Conservation (phyloP, 2,329 filamentous ascomycete genomes). For the Venturia pyrina region DNA sequence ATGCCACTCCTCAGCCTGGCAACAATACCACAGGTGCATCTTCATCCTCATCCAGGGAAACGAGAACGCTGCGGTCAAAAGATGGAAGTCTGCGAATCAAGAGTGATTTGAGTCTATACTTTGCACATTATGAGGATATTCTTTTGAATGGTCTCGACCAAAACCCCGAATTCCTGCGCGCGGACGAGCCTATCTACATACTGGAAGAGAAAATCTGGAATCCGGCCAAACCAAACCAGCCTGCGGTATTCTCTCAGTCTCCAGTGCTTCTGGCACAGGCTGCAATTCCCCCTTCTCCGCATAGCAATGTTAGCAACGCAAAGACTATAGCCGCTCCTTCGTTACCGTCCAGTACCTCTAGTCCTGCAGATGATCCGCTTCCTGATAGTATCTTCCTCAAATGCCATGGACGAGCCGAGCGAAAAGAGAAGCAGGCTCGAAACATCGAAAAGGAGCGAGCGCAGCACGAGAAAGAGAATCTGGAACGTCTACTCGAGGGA, state of each 20-base stretch:
- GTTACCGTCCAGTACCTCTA: not conserved
- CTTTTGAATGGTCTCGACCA: constrained; percentile 69
- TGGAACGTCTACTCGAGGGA: constrained; percentile 65
- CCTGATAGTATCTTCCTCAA: constrained; percentile 46
- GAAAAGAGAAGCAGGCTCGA: constrained; percentile 57
- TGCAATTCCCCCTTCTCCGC: not conserved
- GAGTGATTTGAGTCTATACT: constrained; percentile 84
- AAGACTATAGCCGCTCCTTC: constrained; percentile 6
- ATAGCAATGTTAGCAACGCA: constrained; percentile 3
- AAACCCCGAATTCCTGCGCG: constrained; percentile 66
- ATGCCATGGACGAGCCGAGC: constrained; percentile 50
- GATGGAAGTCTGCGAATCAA: constrained; percentile 74
- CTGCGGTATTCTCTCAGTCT: constrained; percentile 20
- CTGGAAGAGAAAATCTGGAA: constrained; percentile 43
- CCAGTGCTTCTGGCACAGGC: not conserved
- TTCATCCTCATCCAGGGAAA: constrained; percentile 29
- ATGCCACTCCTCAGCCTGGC: not conserved
- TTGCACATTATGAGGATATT: constrained; percentile 88
- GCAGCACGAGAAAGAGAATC: constrained; percentile 55
- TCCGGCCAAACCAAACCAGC: constrained; percentile 18
- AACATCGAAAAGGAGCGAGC: constrained; percentile 58
- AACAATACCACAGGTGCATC: not conserved
- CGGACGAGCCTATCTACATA: constrained; percentile 64
- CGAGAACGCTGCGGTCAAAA: constrained; percentile 73
- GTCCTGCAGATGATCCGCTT: constrained; percentile 41